Conservation (phyloP, 2,329 filamentous ascomycete species). For the Pestalotiopsis fici region DNA sequence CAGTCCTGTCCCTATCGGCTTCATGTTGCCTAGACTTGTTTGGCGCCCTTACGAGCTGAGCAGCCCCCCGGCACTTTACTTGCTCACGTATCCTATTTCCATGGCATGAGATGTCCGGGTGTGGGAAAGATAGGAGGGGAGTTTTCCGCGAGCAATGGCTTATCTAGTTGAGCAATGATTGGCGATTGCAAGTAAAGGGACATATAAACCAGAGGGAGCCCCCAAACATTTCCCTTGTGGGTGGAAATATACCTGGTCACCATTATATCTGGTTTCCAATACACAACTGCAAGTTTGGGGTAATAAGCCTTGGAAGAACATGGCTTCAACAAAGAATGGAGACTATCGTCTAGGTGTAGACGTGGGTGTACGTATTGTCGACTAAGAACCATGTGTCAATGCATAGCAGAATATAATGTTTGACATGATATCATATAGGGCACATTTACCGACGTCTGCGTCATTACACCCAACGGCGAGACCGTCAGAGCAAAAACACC, state of each 20-base stretch:
- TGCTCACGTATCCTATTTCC: no score
- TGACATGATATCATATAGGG: conserved; percentile 20
- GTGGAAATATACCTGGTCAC: neutral
- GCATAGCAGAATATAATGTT: neutral
- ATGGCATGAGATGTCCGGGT: neutral
- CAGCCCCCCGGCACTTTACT: neutral
- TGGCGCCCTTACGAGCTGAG: neutral
- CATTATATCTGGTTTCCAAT: neutral
- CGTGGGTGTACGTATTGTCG: conserved; percentile 21
- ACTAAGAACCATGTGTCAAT: neutral
- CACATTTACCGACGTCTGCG: conserved; percentile 49
- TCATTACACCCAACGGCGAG: conserved; percentile 43
- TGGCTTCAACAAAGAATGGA: conserved; percentile 8
- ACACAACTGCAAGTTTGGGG: neutral
- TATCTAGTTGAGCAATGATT: neutral
- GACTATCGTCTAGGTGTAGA: conserved; percentile 26
- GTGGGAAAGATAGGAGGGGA: neutral
- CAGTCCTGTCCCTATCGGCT: neutral
- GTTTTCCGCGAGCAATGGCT: neutral
- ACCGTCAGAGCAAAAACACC: conserved; percentile 46
- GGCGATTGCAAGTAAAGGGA: neutral
- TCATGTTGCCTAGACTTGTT: neutral
- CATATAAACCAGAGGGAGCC: neutral
- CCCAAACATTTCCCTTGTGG: neutral
- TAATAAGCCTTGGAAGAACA: neutral